Evolutionary conservation across 2,329 filamentous ascomycete genomes (phyloP).

Genomic region (Aureobasidium sp.): DNA sequence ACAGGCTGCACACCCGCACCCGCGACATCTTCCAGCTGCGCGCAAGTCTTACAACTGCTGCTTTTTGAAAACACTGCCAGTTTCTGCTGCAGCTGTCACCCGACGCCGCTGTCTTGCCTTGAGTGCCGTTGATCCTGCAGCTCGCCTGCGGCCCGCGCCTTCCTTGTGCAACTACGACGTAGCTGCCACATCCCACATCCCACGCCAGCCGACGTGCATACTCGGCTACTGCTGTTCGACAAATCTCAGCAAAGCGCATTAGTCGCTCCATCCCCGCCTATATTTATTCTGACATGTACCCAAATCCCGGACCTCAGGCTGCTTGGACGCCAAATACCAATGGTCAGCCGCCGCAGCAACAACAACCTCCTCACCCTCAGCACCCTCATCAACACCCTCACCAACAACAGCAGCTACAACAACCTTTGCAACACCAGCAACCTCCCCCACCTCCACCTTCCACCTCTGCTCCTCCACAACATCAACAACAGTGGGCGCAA

Average conservation of each 20-base stretch:
- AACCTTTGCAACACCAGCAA: slow-evolving; percentile 13
- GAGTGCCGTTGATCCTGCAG: slow-evolving; percentile 16
- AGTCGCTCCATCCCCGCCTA: slow-evolving; percentile 2
- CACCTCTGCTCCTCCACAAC: slow-evolving; percentile 6
- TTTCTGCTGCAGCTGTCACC: slow-evolving; percentile 15
- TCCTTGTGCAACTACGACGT: slow-evolving; percentile 14
- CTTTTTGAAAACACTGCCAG: not conserved
- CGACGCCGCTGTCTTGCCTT: slow-evolving; percentile 14
- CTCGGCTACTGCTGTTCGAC: slow-evolving; percentile 13
- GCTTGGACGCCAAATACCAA: slow-evolving; percentile 22
- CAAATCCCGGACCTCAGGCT: slow-evolving; percentile 19
- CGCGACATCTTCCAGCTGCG: not conserved
- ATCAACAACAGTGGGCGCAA: slow-evolving; percentile 16
- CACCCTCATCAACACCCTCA: slow-evolving; percentile 21
- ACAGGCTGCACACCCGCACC: slow-evolving; percentile 3
- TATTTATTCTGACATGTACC: slow-evolving; percentile 19
- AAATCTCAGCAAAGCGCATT: slow-evolving; percentile 14
- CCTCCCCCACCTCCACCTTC: slow-evolving; percentile 23
- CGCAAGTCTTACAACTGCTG: not conserved
- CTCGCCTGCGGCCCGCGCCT: slow-evolving; percentile 18
- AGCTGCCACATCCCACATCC: slow-evolving; percentile 7
- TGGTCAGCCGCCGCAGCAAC: slow-evolving; percentile 17
- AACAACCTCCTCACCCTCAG: slow-evolving; percentile 17
- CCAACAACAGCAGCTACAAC: slow-evolving; percentile 14
- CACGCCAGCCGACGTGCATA: slow-evolving; percentile 16